These are phyloP conservation scores for Arxiozyma telluris DNA, from an alignment of 1,139 yeast genomes.

Conservation along the genomic window DNA sequence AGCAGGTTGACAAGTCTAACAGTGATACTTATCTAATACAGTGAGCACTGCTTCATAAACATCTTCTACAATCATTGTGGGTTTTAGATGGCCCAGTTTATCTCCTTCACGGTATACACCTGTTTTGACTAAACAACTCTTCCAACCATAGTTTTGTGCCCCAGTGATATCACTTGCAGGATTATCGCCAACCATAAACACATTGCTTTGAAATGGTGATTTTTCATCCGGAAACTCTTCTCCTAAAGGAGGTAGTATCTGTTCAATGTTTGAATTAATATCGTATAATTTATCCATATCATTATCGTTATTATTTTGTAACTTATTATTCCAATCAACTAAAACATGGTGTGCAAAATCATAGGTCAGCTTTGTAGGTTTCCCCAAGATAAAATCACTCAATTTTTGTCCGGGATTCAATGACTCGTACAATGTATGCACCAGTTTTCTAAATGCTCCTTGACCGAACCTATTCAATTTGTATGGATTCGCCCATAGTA, in stretches of 20 bases:
- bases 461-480: slow-evolving; percentile 79
- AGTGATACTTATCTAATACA: slow-evolving; percentile 20
- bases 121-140: slow-evolving; percentile 68
- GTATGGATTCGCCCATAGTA: slow-evolving; percentile 86
- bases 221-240: slow-evolving; percentile 11
- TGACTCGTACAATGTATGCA: slow-evolving; percentile 56
- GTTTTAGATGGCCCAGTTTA: slow-evolving; percentile 32
- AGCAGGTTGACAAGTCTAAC: too few relatives aligned
- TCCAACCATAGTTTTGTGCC: slow-evolving; percentile 84
- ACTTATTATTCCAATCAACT: slow-evolving; percentile 45
- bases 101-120: slow-evolving; percentile 81
- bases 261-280: slow-evolving; percentile 13
- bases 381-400: slow-evolving; percentile 62
- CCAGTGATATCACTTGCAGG: slow-evolving; percentile 90
- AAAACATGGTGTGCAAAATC: slow-evolving; percentile 73
- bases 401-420: slow-evolving; percentile 45
- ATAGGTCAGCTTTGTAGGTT: slow-evolving; percentile 74
- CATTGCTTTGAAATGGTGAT: slow-evolving; percentile 36
- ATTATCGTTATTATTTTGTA: slow-evolving; percentile 20
- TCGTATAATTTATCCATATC: slow-evolving; percentile 3
- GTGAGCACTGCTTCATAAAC: slow-evolving; percentile 32
- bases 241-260: slow-evolving; percentile 21
- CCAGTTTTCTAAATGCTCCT: slow-evolving; percentile 69
- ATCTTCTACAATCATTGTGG: slow-evolving; percentile 34
- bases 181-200: slow-evolving; percentile 94